A percentile compares a stretch with the other conserved stretches of the same genome.
These are phyloP conservation scores for Cyberlindnera suaveolens DNA, from an alignment of 805 yeast species.

Conservation along the genomic window DNA sequence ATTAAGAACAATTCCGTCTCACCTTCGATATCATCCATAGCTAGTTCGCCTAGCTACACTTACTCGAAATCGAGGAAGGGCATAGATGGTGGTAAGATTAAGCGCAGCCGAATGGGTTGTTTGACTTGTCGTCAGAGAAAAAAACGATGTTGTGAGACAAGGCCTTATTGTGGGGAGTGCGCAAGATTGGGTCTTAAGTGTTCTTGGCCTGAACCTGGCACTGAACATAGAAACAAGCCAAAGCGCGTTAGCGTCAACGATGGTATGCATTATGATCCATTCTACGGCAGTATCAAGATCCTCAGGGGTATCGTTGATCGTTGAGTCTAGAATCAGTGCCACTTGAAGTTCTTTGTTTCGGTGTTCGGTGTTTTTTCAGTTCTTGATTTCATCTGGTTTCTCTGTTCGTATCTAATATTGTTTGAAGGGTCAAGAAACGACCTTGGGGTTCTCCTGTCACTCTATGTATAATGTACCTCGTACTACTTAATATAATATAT, in stretches of 20 bases:
- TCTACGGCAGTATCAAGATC: slow-evolving; percentile 54
- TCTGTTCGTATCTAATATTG: too few relatives aligned
- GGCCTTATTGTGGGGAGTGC: slow-evolving; percentile 66
- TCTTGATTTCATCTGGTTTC: too few relatives aligned
- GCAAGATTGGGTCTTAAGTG: slow-evolving; percentile 57
- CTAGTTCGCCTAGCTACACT: slow-evolving; percentile 8
- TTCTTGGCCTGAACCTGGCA: slow-evolving; percentile 70
- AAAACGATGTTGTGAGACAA: slow-evolving; percentile 69
- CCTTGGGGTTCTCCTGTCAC: too few relatives aligned
- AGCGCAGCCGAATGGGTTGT: slow-evolving; percentile 67
- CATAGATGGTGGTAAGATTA: slow-evolving; percentile 12
- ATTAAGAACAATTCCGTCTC: slow-evolving; percentile 6
- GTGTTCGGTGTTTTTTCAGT: too few relatives aligned
- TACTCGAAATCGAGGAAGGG: slow-evolving; percentile 1
- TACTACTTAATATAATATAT: too few relatives aligned
- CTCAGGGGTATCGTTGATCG: slow-evolving; percentile 61
- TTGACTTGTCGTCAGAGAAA: slow-evolving; percentile 72
- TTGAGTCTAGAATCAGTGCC: slow-evolving; percentile 35
- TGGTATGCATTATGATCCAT: slow-evolving; percentile 47
- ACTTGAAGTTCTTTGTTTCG: background rate
- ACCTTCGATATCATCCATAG: background rate
- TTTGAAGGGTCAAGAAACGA: too few relatives aligned
- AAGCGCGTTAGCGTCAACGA: slow-evolving; percentile 44
- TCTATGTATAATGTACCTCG: too few relatives aligned
- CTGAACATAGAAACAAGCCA: slow-evolving; percentile 36